Evolutionary conservation across 2,329 filamentous ascomycete species (phyloP), one percentile per base, ranked within the genome.

Genomic region (Zymoseptoria brevis): DNA sequence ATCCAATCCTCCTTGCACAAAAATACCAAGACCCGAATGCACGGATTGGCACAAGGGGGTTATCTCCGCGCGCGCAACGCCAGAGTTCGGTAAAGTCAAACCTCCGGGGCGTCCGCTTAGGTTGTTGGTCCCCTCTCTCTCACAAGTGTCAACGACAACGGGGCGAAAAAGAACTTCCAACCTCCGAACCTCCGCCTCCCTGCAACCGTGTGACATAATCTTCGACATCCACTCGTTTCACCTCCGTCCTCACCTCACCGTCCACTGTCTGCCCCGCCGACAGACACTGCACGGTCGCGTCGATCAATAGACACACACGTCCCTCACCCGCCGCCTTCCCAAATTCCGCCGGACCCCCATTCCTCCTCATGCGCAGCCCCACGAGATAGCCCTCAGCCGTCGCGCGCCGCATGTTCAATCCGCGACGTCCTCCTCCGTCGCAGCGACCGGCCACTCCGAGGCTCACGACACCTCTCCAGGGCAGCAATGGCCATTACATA

Each of bases 401-500:
- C 35, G 35, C 35, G 35, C 35, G 35, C 35, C 35, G 35, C 35
- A 45, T 45, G 35, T 45, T 45, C 35, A 24, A 11, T 35, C 9
- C 24, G 22, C 54, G 19, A 50, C 22, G 26, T 19, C 50, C 41
- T 22, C 49, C 49, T 49, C 35, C 54, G 53, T 49, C 53, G 57
- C 54, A 51, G 48, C 57, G 19, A 53, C 52, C 54, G 52, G 29
- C 41, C 59, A 55, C 52, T 22, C 56, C 57, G 58, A 59, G 56
- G 58, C 56, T 55, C 55, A 56, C 50, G 45, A 51, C 16, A 54
- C 7, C 35, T 5, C 35, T 45, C 13, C 35, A 6, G 35, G 35
- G 4, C 50, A 60, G 55, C 57, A 51, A 62, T 62, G 60, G 62
- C 60, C 57, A 55, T 64, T 56, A 61, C 59, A 48, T 62, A 62